Evolutionary conservation across 148 eudicot species (phyloP), one percentile per base, ranked within the genome.

Genomic region (Chenopodium formosanum): DNA sequence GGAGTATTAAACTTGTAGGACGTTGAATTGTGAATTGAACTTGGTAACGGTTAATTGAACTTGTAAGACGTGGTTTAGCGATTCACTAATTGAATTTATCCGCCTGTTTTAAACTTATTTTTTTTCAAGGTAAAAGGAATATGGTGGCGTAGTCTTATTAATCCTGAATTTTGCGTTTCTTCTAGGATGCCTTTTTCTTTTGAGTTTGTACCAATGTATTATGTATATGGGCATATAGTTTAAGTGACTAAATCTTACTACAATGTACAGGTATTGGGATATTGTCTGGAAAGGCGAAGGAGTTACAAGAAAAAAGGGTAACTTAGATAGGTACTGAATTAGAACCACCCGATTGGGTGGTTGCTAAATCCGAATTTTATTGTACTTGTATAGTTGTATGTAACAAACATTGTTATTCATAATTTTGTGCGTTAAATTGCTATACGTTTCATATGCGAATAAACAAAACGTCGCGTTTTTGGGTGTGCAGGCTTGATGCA

Each of bases 221-320:
- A 62, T 62, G 20, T 4, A 22, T 37, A 7, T 37, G 23, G 23
- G 23, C 23, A 37, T 6, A 37, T 6, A 62, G 8, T 27, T 62
- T 9, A 12, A 7, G 23, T n/a, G 66, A 20, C 11, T 81, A 70
- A 31, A 23, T 23, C 23, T 23, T 23, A 23, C 23, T 23, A 23
- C 23, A 69, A 50, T 69, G 4, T 83, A 77, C 85, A 95, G 98
- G 85, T 95, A 86, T 72, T 96, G 92, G 92, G 95, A 96, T 82
- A 80, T 92, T 66, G 94, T 92, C 20, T 96, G 99, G 98, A 84
- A 84, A 17, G 89, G 88, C 78, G 50, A 80, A n/a, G 97, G 98
- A 85, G 85, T 85, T 84, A 70, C 81, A 11, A 84, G 90, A 75
- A 94, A 92, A 74, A 89, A 90, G 76, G 98, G 98, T 20, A 86